Base-by-base conservation (phyloP, 768 basidiomycete species). In the Hypholoma sublateritium region DNA sequence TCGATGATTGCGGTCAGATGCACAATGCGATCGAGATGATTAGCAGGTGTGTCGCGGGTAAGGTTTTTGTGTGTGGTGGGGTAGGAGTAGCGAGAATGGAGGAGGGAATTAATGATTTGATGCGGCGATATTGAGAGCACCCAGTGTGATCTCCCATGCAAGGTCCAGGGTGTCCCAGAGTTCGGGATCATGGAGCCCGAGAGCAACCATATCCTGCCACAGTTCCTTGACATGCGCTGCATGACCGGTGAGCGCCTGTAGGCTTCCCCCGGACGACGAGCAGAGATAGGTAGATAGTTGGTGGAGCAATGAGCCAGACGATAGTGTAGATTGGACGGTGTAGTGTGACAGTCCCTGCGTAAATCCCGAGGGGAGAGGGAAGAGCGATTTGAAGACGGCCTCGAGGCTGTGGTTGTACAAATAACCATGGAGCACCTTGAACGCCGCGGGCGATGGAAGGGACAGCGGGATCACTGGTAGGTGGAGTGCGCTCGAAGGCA, bases 131-230 rank as follows among this genome's bases (percentile, higher is more conserved):
- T 80, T 80, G 60, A 84, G 73, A 1, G 81, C 80, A 36, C 80
- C 80, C 43, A 83, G 76, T 43, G 91, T 78, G 64, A 92, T 80
- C 65, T 89, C 87, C 88, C 90, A 93, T 19, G 89, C 88, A 60
- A 87, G 80, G 63, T 91, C 87, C 61, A 94, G 74, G 32, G 83
- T 83, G 53, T 85, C 83, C 92, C 91, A 94, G 36, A 93, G 74
- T 54, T 86, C 84, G 36, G 81, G 78, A 62, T 91, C 88, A 61
- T 80, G 79, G 6, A 93, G 67, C 19, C 91, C 91, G 37, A 93
- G 83, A 11, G 84, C 81, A 50, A 85, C 86, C 65, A 85, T 83
- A 67, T 91, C 89, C 61, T 86, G 84, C 91, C 91, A 94, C 19
- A 93, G 74, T 59, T 88, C 91, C 63, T 87, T 88, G 49, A 91